A percentile compares a stretch with the other conserved stretches of the same genome.
phyloP scores from a whole-genome alignment of 106 monocot species.

The Allium sativum region DNA sequence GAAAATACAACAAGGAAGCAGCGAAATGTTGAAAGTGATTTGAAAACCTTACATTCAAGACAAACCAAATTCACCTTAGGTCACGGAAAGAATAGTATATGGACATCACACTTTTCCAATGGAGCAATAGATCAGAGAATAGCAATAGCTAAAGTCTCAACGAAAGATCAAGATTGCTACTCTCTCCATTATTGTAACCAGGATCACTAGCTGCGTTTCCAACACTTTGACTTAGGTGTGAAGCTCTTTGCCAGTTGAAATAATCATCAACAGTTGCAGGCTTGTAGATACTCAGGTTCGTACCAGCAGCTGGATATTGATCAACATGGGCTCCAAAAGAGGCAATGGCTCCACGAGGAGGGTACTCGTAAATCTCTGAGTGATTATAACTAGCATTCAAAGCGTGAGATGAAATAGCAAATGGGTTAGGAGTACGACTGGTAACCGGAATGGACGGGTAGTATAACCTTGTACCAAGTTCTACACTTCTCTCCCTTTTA shows the following conservation, averaged over 20 bases:
- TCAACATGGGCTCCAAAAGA: neutral
- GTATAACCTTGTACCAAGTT: conserved; percentile 19
- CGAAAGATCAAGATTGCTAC: neutral
- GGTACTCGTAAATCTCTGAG: neutral
- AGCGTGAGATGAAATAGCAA: neutral
- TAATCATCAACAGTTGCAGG: neutral
- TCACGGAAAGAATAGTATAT: neutral
- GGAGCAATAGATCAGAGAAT: neutral
- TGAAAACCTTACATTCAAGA: no score
- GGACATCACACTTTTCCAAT: neutral
- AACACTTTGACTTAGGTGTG: neutral
- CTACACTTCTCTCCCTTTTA: conserved; percentile 65
- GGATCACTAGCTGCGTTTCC: neutral
- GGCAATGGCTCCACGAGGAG: no score
- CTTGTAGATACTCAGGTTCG: neutral
- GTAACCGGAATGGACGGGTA: neutral
- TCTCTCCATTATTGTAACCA: neutral
- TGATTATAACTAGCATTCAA: neutral
- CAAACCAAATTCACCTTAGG: no score
- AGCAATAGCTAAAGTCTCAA: conserved; percentile 4
- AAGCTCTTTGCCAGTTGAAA: conserved; percentile 2
- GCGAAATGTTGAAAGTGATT: neutral
- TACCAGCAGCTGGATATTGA: neutral
- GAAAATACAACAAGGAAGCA: neutral
- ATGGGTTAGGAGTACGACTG: neutral